Evolutionary conservation across 2,329 filamentous ascomycete genomes (phyloP).

Genomic region (Xylariaceae sp.): DNA sequence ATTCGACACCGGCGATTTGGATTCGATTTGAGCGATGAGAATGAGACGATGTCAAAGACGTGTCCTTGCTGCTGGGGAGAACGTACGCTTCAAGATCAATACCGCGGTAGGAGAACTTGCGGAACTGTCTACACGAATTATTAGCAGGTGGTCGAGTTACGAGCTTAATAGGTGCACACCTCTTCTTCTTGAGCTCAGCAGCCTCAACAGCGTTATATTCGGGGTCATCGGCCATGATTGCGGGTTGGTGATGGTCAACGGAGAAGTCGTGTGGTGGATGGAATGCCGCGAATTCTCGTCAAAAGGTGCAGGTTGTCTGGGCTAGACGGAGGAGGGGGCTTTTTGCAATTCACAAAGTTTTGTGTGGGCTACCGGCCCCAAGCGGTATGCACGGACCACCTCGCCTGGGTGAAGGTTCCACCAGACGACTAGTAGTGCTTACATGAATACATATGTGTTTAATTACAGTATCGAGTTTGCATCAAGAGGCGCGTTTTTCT

Average conservation of each 20-base stretch:
- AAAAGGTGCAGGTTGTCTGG: slow-evolving; percentile 13
- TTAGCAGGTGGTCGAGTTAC: background rate
- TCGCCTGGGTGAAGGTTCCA: too few species aligned
- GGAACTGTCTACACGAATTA: slow-evolving; percentile 66
- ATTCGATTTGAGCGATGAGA: too few species aligned
- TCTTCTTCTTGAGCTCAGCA: slow-evolving; percentile 99
- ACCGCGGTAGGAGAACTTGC: slow-evolving; percentile 99
- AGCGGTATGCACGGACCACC: slow-evolving; percentile 12
- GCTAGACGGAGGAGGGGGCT: slow-evolving; percentile 7
- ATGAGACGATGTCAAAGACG: slow-evolving; percentile 1
- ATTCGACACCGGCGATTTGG: too few species aligned
- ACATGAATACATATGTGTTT: too few species aligned
- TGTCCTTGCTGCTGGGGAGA: background rate
- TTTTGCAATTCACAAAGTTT: slow-evolving; percentile 12
- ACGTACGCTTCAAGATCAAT: slow-evolving; percentile 98
- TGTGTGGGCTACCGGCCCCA: slow-evolving; percentile 20
- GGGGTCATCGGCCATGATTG: slow-evolving; percentile 71
- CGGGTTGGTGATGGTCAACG: slow-evolving; percentile 36
- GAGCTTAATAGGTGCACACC: background rate
- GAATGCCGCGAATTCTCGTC: slow-evolving; percentile 7
- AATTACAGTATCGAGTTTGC: too few species aligned
- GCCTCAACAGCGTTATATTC: slow-evolving; percentile 97
- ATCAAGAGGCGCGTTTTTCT: too few species aligned
- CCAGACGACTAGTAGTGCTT: background rate
- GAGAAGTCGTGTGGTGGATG: slow-evolving; percentile 20